Base-by-base conservation (phyloP, 768 basidiomycete genomes). In the Auricularia heimuer region DNA sequence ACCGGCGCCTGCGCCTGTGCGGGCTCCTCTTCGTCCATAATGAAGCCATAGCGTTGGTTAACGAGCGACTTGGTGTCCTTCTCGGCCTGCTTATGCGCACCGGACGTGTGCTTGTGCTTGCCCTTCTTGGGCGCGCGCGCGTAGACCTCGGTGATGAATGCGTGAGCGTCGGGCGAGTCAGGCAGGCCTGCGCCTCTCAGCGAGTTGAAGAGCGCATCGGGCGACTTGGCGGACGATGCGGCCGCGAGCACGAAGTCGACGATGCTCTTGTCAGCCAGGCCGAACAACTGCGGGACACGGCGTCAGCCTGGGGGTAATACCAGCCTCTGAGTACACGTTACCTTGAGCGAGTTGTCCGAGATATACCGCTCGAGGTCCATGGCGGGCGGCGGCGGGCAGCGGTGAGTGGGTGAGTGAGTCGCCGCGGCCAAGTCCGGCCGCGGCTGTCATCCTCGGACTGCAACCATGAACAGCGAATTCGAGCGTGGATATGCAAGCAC, bases 231-330 rank as follows among this genome's bases (percentile, higher is more conserved):
- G 64, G 89, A 86, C 3, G 89, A 86, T n/a, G 92, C 93, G 75
- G 90, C 87, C 61, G 92, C 92, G 73, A 92, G 79, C 42, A 97
- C 88, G 74, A 87, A 97, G 78, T 93, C 88, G 69, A 93, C 84
- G 66, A 89, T 91, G 68, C 84, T 92, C 68, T 82, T 81, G 76
- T 96, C 90, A 24, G 94, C 86, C 58, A 92, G 82, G 64, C 90
- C 90, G 70, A 95, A 89, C 69, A 94, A 82, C 90, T 92, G 69
- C 14, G 66, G 18, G n/a, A 35, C 11, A n/a, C 2, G 21, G 56
- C 10, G 64, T 60, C 67, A 68, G 65, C 56, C 61, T 62, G 54
- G 62, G 45, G 37, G 6, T 10, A 18, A 56, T 45, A 54, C 29
- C 14, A 21, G 45, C 14, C 18, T 35, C 11, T 16, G 33, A 6